Conservation (phyloP, 768 basidiomycete genomes). For the Polyporus arcularius region DNA sequence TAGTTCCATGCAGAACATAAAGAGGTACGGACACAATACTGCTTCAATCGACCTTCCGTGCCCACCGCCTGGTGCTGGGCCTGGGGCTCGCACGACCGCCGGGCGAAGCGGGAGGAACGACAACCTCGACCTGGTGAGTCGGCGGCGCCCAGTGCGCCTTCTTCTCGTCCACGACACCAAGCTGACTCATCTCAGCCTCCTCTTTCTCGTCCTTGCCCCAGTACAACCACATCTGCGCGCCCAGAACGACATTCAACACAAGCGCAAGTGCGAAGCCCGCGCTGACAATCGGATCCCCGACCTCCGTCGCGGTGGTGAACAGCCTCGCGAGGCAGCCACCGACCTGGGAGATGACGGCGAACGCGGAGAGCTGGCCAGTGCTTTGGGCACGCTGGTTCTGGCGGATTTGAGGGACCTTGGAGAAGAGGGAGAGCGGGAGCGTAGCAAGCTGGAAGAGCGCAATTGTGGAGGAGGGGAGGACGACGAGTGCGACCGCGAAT, state of each 20-base stretch:
- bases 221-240: slow-evolving; percentile 81
- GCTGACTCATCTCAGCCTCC: slow-evolving; percentile 20
- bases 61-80: slow-evolving; percentile 65
- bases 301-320: slow-evolving; percentile 91
- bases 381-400: slow-evolving; percentile 74
- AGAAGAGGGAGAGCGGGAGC: slow-evolving; percentile 87
- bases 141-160: slow-evolving; percentile 11
- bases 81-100: slow-evolving; percentile 41
- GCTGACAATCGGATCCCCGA: slow-evolving; percentile 77
- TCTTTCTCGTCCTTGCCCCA: slow-evolving; percentile 60
- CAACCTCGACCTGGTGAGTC: slow-evolving; percentile 41
- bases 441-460: slow-evolving; percentile 80
- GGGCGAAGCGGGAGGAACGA: slow-evolving; percentile 45
- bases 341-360: slow-evolving; percentile 88
- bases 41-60: slow-evolving; percentile 66
- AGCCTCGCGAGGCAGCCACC: slow-evolving; percentile 88
- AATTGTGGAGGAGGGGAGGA: slow-evolving; percentile 51
- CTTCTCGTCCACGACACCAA: slow-evolving; percentile 28
- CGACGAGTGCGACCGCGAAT: slow-evolving; percentile 49
- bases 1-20: no score
- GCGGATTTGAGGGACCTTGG: slow-evolving; percentile 91
- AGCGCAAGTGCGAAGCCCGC: slow-evolving; percentile 87
- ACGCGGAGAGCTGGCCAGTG: slow-evolving; percentile 92
- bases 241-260: slow-evolving; percentile 80
- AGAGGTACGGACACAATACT: no score